phyloP scores from a whole-genome alignment of 106 monocot species.

The Ottelia alismoides region DNA sequence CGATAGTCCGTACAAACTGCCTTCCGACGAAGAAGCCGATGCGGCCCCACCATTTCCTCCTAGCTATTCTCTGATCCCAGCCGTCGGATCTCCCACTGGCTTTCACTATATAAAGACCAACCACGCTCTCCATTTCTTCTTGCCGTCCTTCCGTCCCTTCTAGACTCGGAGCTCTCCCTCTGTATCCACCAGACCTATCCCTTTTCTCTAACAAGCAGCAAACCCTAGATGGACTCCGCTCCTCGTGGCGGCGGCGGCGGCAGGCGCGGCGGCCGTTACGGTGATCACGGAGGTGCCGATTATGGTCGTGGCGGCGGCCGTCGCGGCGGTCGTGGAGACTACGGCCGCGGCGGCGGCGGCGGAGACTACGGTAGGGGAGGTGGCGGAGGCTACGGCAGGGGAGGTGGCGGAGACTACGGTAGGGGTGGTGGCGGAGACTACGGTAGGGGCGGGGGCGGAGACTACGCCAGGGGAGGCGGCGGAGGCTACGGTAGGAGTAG shows the following conservation, averaged over 20 bases:
- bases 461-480: not conserved
- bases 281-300: too few relatives aligned
- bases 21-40: too few relatives aligned
- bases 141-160: not conserved
- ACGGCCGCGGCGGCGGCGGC: too few relatives aligned
- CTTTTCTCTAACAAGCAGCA: not conserved
- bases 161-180: too few relatives aligned
- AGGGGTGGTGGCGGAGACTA: not conserved
- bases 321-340: too few relatives aligned
- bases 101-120: too few relatives aligned
- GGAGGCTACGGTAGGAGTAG: not conserved
- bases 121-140: not conserved
- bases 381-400: not conserved
- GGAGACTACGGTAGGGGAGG: not conserved
- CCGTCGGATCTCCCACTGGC: too few relatives aligned
- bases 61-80: too few relatives aligned
- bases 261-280: too few relatives aligned
- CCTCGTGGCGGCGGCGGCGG: not conserved
- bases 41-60: too few relatives aligned
- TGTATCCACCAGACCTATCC: not conserved
- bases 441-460: not conserved
- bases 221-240: not conserved
- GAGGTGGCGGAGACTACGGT: not conserved
- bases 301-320: too few relatives aligned
- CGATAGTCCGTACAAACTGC: too few relatives aligned